phyloP scores from a whole-genome alignment of 2,329 filamentous ascomycete genomes.

The Cryphonectria radicalis region DNA sequence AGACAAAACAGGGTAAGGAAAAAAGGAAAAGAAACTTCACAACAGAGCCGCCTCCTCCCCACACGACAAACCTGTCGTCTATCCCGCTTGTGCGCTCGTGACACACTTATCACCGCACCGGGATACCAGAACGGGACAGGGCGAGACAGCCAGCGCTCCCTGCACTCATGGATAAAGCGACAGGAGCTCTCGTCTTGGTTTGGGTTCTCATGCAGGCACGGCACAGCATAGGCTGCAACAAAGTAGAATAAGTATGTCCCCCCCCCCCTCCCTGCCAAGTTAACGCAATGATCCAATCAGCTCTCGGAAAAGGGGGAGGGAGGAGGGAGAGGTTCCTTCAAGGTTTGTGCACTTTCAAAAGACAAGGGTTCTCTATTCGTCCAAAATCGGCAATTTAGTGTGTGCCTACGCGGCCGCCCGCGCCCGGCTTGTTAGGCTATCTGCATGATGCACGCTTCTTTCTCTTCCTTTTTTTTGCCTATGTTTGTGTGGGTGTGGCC shows the following conservation, averaged over 20 bases:
- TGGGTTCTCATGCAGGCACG: neutral
- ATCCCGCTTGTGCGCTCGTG: neutral
- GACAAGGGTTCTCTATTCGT: neutral
- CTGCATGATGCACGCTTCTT: too few species aligned
- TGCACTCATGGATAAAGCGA: neutral
- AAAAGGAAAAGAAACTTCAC: neutral
- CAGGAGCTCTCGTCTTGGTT: neutral
- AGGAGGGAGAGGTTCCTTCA: neutral
- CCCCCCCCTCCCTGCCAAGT: neutral
- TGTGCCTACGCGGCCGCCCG: neutral
- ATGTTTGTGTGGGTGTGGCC: neutral
- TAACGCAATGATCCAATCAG: neutral
- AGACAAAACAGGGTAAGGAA: neutral
- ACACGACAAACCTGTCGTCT: neutral
- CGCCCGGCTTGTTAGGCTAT: constrained; percentile 2
- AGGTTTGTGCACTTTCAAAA: neutral
- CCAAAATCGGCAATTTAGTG: neutral
- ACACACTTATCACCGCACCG: neutral
- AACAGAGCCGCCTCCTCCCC: neutral
- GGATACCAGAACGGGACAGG: neutral
- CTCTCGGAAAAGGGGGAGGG: neutral
- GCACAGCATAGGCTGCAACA: neutral
- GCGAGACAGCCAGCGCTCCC: neutral
- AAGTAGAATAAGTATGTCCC: neutral
- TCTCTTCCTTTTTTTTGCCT: too few species aligned